Evolutionary conservation across 345 rosid species (phyloP).

Genomic region (Eucalyptus rudis): DNA sequence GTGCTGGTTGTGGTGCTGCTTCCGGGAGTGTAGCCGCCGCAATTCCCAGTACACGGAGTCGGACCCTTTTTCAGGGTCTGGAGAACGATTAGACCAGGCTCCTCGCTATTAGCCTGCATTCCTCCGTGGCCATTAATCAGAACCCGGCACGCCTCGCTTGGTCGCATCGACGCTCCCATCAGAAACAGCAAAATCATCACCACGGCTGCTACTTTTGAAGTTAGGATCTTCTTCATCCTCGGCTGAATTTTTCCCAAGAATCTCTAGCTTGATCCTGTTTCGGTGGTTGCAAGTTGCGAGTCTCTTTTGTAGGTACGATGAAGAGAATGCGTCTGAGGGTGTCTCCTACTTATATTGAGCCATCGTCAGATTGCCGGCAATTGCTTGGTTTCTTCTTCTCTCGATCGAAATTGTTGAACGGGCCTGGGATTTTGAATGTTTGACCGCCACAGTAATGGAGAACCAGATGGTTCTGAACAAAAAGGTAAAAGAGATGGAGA

Average conservation of each 20-base stretch:
- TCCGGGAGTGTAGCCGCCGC: not conserved
- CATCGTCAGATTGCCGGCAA: not conserved
- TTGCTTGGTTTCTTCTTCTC: not conserved
- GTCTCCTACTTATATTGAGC: not conserved
- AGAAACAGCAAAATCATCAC: not conserved
- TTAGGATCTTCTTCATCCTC: not conserved
- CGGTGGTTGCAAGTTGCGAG: not conserved
- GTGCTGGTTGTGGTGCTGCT: not conserved
- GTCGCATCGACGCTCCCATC: not conserved
- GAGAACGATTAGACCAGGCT: not conserved
- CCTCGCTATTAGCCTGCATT: not conserved
- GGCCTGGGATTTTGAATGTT: not conserved
- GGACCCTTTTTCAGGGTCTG: not conserved
- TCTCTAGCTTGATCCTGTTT: not conserved
- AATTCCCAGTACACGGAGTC: not conserved
- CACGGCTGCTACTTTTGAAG: not conserved
- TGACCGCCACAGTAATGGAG: not conserved
- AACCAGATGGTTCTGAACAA: not conserved
- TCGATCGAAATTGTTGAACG: not conserved
- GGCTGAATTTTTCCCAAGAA: not conserved
- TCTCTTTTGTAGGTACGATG: not conserved
- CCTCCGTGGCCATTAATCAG: not conserved
- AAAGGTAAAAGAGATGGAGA: too few species aligned
- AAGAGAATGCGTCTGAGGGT: not conserved
- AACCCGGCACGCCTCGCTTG: not conserved